These are phyloP conservation scores for Apium graveolens DNA, from an alignment of 129 eudicot genomes.

Conservation along the genomic window DNA sequence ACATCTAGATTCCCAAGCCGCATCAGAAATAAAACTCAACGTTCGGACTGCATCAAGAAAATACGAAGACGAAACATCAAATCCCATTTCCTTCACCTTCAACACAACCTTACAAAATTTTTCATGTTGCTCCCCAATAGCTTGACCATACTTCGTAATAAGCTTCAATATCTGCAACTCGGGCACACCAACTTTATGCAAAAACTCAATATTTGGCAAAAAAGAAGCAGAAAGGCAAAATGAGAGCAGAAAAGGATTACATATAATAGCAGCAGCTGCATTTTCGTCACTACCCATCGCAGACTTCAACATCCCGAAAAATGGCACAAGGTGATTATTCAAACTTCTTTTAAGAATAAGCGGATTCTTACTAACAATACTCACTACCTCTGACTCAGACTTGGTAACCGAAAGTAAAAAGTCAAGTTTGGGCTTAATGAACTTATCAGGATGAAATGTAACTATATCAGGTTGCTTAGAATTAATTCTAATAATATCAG, in stretches of 20 bases:
- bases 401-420: neutral
- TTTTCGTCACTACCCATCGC: neutral
- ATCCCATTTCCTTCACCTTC: constrained; percentile 13
- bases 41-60: neutral
- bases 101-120: constrained; percentile 1
- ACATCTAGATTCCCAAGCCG: constrained; percentile 11
- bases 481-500: neutral
- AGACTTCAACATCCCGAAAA: neutral
- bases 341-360: neutral
- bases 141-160: neutral
- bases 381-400: neutral
- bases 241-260: neutral
- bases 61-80: neutral
- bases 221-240: neutral
- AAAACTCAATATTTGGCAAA: neutral
- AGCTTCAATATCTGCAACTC: neutral
- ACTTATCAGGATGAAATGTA: neutral
- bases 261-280: neutral
- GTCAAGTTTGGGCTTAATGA: constrained; percentile 3
- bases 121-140: neutral
- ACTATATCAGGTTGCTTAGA: neutral
- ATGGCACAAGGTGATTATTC: neutral
- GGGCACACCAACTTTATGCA: neutral
- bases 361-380: neutral
- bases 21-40: neutral